Conservation (phyloP, 345 rosid genomes). For the Gynandropsis gynandra region DNA sequence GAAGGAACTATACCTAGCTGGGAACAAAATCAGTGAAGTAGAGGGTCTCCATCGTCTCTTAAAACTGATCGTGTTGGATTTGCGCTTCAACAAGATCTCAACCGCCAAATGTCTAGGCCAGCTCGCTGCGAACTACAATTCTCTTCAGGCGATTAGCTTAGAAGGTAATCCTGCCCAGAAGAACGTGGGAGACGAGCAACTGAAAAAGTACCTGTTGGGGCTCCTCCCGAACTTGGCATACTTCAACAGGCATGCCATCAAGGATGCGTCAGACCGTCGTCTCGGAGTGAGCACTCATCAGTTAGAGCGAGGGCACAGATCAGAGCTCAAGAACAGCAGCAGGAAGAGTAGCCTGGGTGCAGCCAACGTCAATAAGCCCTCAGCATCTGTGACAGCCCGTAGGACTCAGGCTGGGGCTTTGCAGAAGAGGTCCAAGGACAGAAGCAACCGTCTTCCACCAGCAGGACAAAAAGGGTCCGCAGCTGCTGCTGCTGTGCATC, state of each 20-base stretch:
- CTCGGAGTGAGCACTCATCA: conserved; percentile 52
- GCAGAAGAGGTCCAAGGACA: conserved; percentile 43
- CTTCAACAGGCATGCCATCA: conserved; percentile 72
- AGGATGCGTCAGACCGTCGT: conserved; percentile 63
- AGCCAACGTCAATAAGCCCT: conserved; percentile 27
- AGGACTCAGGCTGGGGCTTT: conserved; percentile 35
- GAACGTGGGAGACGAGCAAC: conserved; percentile 91
- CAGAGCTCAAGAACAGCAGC: conserved; percentile 46
- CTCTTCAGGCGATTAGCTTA: conserved; percentile 90
- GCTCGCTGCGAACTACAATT: conserved; percentile 93
- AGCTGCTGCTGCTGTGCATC: conserved; percentile 23
- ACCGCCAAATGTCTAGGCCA: conserved; percentile 83
- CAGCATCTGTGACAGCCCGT: conserved; percentile 45
- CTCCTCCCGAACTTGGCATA: conserved; percentile 77
- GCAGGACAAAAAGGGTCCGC: conserved; percentile 40
- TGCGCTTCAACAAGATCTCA: conserved; percentile 86
- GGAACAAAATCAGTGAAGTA: conserved; percentile 84
- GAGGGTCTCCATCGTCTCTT: conserved; percentile 96
- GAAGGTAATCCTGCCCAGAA: conserved; percentile 98
- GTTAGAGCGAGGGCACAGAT: conserved; percentile 52
- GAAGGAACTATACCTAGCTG: conserved; percentile 91
- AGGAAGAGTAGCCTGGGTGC: conserved; percentile 56
- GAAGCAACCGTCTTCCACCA: conserved; percentile 51
- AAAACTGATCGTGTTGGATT: conserved; percentile 70
- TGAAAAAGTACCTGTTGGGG: conserved; percentile 68